Base-by-base conservation (phyloP, 2,329 filamentous ascomycete genomes). In the Diplodia scrobiculata region DNA sequence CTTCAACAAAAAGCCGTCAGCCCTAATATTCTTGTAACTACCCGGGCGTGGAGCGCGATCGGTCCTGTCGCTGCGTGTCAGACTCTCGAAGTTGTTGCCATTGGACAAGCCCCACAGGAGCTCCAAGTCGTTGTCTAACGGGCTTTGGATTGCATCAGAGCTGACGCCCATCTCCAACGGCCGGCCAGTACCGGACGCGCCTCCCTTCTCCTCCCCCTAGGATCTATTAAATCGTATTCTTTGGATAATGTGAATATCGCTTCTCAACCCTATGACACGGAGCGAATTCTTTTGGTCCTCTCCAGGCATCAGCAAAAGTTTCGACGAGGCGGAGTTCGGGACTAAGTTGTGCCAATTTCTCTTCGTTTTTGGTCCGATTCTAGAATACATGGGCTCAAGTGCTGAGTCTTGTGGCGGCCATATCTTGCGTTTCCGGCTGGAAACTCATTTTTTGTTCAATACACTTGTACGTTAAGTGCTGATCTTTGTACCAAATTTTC, bases 331-430 rank as follows among this genome's bases (percentile, higher is more conserved):
- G 52, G 58, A 50, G 58, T 62, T 62, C 36, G 58, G 41, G 45
- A 51, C 36, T n/a, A 47, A 50, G 27, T 51, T 50, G 27, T 62
- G 41, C 58, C 52, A 25, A n/a, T 45, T 45, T 45, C 52, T 19
- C 17, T 54, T 52, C 29, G 9, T 19, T 21, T 62, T 41, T 62
- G 58, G 45, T 62, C 21, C 38, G 41, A 19, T 62, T 50, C 45
- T 62, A 62, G 58, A 62, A 58, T 45, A 36, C 29, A 62, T 50
- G 58, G 58, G 14, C 58, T 62, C 58, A 62, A 62, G 58, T 62
- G 58, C 58, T 62, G 58, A 62, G 58, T 62, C 58, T 62, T 50
- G 58, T 36, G 19, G 45, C 48, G 19, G 58, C 48, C 45, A 62
- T n/a, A 13, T 59, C 32, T 32, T 36, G 25, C 45, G 55, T 41